Evolutionary conservation across 2,329 filamentous ascomycete species (phyloP), one percentile per base, ranked within the genome.

Genomic region (Ceratocystis diversiconidia): DNA sequence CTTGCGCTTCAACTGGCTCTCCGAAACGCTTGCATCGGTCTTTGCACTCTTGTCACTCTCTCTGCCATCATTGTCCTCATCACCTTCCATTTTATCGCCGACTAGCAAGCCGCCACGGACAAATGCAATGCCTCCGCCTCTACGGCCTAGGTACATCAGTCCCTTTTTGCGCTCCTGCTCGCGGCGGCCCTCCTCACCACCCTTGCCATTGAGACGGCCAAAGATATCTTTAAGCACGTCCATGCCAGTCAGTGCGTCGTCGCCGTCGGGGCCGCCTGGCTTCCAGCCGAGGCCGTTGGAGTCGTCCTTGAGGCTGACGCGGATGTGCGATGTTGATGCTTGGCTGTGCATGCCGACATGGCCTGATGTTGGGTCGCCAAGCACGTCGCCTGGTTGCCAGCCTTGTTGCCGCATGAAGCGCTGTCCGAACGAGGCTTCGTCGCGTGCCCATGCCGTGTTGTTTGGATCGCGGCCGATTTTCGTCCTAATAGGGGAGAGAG

Each of bases 381-480:
- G 83, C 64, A 84, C 89, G 69, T 87, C 82, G 44, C 94, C 94
- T 0, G 92, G 90, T 68, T 86, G 82, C 94, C 94, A 99, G 69
- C 94, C 94, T 72, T 96, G 91, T 17, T 87, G 81, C 62, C 86
- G 84, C 72, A 99, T 85, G 70, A 97, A 92, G 73, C 86, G 89
- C 74, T 96, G 92, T 70, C 94, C 94, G 74, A 94, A 97, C 64
- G 85, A 86, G 66, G 82, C 82, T 69, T 87, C 89, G 73, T 92
- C 87, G 72, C 87, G 86, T 66, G 87, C 86, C 94, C 94, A 99
- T 80, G 84, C 85, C 61, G 90, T 96, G 75, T 97, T 99, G 77
- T 97, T 96, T 6, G 94, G 94, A 76, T 99, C 94, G 73, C 88
- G 82, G 70, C 87, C 88, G 73, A 97, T 85, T 77, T 92, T 95